Conservation (phyloP, 2,329 filamentous ascomycete genomes). For the Zalaria obscura region DNA sequence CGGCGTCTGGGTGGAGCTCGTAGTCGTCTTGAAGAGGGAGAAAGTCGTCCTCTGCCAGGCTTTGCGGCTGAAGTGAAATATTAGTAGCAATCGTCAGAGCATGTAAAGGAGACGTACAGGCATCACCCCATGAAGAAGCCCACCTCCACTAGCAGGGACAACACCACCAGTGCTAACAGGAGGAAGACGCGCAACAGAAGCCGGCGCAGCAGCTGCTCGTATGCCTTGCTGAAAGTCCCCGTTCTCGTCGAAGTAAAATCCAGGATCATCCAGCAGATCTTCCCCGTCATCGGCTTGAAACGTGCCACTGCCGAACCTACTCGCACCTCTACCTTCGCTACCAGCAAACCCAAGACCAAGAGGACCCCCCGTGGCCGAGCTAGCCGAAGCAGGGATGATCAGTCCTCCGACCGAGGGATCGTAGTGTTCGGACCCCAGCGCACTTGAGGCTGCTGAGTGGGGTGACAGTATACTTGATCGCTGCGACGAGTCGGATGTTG, state of each 20-base stretch:
- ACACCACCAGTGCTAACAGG: no score
- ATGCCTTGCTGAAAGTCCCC: constrained; percentile 31
- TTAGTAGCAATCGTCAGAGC: no score
- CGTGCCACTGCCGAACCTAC: constrained; percentile 1
- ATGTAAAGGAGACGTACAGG: no score
- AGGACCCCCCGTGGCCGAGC: constrained; percentile 8
- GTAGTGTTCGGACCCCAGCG: constrained; percentile 10
- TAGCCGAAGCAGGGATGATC: constrained; percentile 26
- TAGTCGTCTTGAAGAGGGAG: constrained; percentile 1
- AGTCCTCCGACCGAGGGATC: constrained; percentile 25
- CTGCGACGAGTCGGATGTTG: constrained; percentile 21
- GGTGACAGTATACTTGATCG: constrained; percentile 23
- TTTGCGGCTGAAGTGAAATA: not conserved
- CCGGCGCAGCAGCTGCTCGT: no score
- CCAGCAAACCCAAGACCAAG: not conserved
- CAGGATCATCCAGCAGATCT: constrained; percentile 21
- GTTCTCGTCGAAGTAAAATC: constrained; percentile 47
- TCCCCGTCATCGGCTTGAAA: not conserved
- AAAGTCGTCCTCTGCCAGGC: not conserved
- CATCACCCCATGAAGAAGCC: no score
- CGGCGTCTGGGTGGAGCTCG: constrained; percentile 2
- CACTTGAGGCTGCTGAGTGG: constrained; percentile 17
- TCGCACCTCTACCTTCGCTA: not conserved
- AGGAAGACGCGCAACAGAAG: no score
- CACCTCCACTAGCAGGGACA: no score